Base-by-base conservation (phyloP, 1,284 basidiomycete species). In the Austroboletus novae-zelandiae region DNA sequence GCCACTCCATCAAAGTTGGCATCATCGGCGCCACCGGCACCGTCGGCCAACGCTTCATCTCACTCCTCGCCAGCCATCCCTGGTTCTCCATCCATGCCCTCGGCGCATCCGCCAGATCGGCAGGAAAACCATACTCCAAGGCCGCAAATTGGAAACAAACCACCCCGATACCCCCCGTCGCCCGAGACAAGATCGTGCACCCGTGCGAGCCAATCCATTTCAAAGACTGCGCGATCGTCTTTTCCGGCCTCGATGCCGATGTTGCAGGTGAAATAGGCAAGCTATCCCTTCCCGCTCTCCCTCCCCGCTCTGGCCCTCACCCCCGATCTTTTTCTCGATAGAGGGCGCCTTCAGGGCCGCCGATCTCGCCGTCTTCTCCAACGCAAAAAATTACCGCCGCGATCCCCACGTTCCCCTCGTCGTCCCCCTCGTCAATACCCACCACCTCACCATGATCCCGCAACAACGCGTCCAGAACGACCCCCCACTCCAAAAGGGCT, bases 11-110 rank as follows among this genome's bases (percentile, higher is more conserved):
- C 74, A 89, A 90, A 59, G 94, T 99, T 57, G 96, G 93, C 57
- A 78, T 99, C 52, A 81, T 99, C 17, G 96, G 96, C 43, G 97
- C 97, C 6, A 99, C 97, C 0, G 97, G 95, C 43, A 96, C 92
- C 44, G 94, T 98, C 50, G 94, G 94, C 20, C 94, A 98, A 71
- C 83, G 92, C 52, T 99, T 99, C 72, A 93, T 99, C 70, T 80
- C 87, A 51, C 85, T 98, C 50, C 87, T 99, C 43, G 78, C 90
- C 8, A 69, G 76, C 11, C 97, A 99, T 69, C 94, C 96, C 0
- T 96, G 91, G 81, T 98, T 99, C 71, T 75, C 79, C 55, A 79
- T 98, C 56, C 85, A 89, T 65, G 87, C 84, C 0, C 79, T 99
- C 37, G 97, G 96, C 34, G 97, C 97, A 39, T 97, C 93, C 15